Base-by-base conservation (phyloP, 1,284 basidiomycete species). In the Takashimella tepidaria region DNA sequence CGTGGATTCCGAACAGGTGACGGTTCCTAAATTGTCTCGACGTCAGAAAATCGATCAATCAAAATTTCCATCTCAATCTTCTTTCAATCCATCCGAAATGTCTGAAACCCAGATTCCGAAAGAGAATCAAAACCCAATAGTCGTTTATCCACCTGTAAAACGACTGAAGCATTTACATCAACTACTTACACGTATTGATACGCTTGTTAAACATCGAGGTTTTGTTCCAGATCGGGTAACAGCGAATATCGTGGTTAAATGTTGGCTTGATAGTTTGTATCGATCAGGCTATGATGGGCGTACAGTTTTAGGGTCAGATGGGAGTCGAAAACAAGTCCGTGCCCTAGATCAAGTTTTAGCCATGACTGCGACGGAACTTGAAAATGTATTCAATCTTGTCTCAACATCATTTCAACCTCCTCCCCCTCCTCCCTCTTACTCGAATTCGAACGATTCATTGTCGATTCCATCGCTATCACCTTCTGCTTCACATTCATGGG, bases 181-280 rank as follows among this genome's bases (percentile, higher is more conserved):
- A 12, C 47, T 73, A 10, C 53, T 74, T 1, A 21, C 50, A 3
- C 54, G 56, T 19, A 68, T 74, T 20, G 54, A 59, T 41, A 54
- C 47, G 20, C 47, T 72, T 21, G 67, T 68, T 47, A 23, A 26
- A 20, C 46, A 61, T 27, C 57, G 62, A 22, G 62, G 61, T 13
- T 74, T 74, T 47, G 50, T 54, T n/a, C 72, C 72, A 3, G 68
- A 73, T 60, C 57, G 65, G 42, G 58, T 66, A 11, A 74, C 72
- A 0, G 69, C 60, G 20, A 70, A 72, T 53, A 58, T 74, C 41
- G 63, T 74, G 6, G 23, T 74, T 41, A 58, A 64, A 47, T 67
- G 69, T 42, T 74, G 69, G 70, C 48, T 74, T 6, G 40, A 37
- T 37, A 37, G 31, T 37, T 37, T 13, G 45, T 13, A 20, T 13